Evolutionary conservation across 1,284 basidiomycete species (phyloP), one percentile per base, ranked within the genome.

Genomic region (Apiotrichum laibachii): DNA sequence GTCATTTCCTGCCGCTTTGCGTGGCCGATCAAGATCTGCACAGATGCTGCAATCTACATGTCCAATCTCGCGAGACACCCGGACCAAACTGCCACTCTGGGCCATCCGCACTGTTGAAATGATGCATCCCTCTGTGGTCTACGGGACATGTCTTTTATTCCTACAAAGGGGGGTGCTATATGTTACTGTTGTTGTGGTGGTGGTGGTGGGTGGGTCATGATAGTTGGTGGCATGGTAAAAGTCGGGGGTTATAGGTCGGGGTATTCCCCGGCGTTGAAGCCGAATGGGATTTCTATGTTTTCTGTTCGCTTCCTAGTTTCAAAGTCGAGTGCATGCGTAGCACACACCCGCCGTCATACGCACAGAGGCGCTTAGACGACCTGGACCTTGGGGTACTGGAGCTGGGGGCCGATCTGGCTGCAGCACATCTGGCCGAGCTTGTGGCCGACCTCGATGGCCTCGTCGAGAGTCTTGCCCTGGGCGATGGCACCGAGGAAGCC

Each of bases 401-500:
- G 68, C 62, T 68, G 72, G 60, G 75, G 73, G 46, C 86, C 75
- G 68, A 90, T 89, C 82, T 89, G 85, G 69, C 88, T 85, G 55
- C 97, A 87, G 81, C 88, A 91, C 85, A 96, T 92, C 63, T 84
- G 81, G 58, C 90, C 95, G 69, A 98, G 77, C 79, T 88, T 88
- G 81, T 99, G 95, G 2, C 95, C 96, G 46, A 85, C 85, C 77
- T 89, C 85, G 63, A 63, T 84, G 57, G 85, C 85, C 76, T 92
- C 86, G 45, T 90, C 87, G 51, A 94, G 73, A 48, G 72, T 80
- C 84, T 92, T 97, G 26, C 92, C 93, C 45, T 85, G 78, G 53
- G 92, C 86, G 54, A 87, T 83, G 1, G 89, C 94, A 53, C 90
- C 96, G 52, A 98, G 77, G 82, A 98, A 94, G 50, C 92, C 96